Percentiles rank a stretch among this genome's conserved stretches.
Conservation (phyloP, 495 filamentous ascomycete species). For the Penicillium fimorum region DNA sequence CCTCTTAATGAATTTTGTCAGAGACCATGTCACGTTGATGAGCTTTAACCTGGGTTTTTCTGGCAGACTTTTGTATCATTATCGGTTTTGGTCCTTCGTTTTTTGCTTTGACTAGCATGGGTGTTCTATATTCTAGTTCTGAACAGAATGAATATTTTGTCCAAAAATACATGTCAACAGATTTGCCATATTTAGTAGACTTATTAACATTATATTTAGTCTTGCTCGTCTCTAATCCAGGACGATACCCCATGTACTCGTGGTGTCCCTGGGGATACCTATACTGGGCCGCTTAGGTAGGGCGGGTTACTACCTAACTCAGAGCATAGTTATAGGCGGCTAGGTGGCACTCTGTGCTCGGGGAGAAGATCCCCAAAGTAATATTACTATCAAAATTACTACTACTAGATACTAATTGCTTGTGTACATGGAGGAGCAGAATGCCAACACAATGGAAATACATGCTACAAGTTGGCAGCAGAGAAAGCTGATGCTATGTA, state of each 20-base stretch:
- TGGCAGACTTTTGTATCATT: not conserved
- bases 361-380: too few relatives aligned
- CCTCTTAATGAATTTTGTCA: slow-evolving; percentile 3
- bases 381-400: not conserved
- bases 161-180: not conserved
- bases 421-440: not conserved
- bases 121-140: not conserved
- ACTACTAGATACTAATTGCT: not conserved
- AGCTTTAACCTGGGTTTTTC: not conserved
- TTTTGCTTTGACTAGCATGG: too few relatives aligned
- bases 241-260: too few relatives aligned
- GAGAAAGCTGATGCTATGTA: not conserved
- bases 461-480: not conserved
- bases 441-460: not conserved
- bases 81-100: not conserved
- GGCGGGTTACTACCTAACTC: too few relatives aligned
- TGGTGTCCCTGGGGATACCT: too few relatives aligned
- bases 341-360: too few relatives aligned
- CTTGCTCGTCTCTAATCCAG: too few relatives aligned
- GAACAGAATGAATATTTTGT: not conserved
- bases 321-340: too few relatives aligned
- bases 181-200: too few relatives aligned
- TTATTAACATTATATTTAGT: too few relatives aligned
- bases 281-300: too few relatives aligned
- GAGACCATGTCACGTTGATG: slow-evolving; percentile 13